A percentile compares a stretch with the other conserved stretches of the same genome.
phyloP scores from a whole-genome alignment of 768 basidiomycete genomes.

The Sporobolomyces roseus region DNA sequence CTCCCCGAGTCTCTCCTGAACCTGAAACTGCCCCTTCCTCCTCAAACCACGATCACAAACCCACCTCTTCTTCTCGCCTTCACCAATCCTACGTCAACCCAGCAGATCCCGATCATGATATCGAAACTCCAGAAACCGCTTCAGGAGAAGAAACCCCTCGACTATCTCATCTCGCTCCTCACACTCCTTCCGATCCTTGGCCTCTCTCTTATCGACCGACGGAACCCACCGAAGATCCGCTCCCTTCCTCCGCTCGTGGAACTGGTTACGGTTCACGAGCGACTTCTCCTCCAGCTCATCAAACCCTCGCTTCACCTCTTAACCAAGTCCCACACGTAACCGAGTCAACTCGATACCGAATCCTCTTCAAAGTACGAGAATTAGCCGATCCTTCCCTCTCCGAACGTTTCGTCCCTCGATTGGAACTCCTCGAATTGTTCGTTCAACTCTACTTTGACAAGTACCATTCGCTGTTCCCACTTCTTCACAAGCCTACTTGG shows the following conservation, averaged over 20 bases:
- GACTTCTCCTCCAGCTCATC: constrained; percentile 25
- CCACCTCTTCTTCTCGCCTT: constrained; percentile 9
- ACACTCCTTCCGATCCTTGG: constrained; percentile 33
- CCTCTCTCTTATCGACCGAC: constrained; percentile 39
- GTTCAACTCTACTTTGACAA: constrained; percentile 35
- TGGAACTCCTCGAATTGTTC: constrained; percentile 38
- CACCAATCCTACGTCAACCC: constrained; percentile 21
- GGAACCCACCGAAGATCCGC: constrained; percentile 28
- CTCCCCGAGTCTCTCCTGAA: constrained; percentile 39
- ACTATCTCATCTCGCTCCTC: constrained; percentile 19
- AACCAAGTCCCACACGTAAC: constrained; percentile 31
- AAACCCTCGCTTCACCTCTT: constrained; percentile 4
- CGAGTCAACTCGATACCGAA: constrained; percentile 29
- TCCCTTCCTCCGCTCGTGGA: constrained; percentile 30
- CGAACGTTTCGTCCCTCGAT: constrained; percentile 33
- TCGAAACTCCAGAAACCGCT: constrained; percentile 11
- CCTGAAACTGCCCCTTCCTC: constrained; percentile 14
- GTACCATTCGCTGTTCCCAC: constrained; percentile 28
- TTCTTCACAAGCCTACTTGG: constrained; percentile 37
- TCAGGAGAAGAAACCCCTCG: constrained; percentile 27
- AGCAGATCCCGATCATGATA: constrained; percentile 12
- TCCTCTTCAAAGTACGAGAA: constrained; percentile 32
- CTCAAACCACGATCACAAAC: constrained; percentile 13
- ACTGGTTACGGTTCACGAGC: constrained; percentile 35
- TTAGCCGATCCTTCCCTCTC: constrained; percentile 18